Base-by-base conservation (phyloP, 1,284 basidiomycete species). In the Heliocybe sulcata region DNA sequence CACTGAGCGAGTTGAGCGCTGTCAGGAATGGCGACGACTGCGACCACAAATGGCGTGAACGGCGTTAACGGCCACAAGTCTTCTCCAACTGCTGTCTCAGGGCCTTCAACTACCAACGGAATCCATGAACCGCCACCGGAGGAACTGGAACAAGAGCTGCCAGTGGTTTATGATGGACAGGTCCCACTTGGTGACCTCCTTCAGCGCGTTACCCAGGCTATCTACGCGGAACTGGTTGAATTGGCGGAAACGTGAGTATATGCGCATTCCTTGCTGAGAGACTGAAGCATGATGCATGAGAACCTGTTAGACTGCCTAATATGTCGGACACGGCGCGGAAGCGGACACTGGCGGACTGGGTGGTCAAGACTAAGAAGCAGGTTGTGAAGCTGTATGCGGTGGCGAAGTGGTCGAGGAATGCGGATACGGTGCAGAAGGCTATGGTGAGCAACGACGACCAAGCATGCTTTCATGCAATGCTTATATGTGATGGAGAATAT, bases 341-440 rank as follows among this genome's bases (percentile, higher is more conserved):
- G 64, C 82, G 87, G 31, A 85, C 80, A 23, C 75, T 96, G 42
- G 90, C 91, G 10, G 88, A 93, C 61, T 94, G 90, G 79, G 91
- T 94, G 0, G 84, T 94, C 27, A 85, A 87, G 65, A 90, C 83
- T 11, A 90, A 95, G 70, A 90, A 92, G 63, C 92, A 95, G 63
- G 83, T 94, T 48, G 86, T 94, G 51, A 96, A 95, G 70, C 71
- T 96, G 16, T 92, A 93, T 61, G 92, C 91, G 3, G 80, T 92
- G 38, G 80, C 81, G 19, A 88, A 90, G 63, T 94, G 92, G 92
- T 79, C 87, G 23, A 76, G 87, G 58, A 90, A 92, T 68, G 87
- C 90, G 22, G 79, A 81, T 54, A 83, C 84, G 4, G 83, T 92
- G 48, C 87, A 90, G 67, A 92, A 89, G 69, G 88, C 85, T 73